Percentiles rank a stretch among this genome's conserved stretches.
Evolutionary conservation across 805 yeast species (phyloP).

Genomic region (Starmerella tilneyi): DNA sequence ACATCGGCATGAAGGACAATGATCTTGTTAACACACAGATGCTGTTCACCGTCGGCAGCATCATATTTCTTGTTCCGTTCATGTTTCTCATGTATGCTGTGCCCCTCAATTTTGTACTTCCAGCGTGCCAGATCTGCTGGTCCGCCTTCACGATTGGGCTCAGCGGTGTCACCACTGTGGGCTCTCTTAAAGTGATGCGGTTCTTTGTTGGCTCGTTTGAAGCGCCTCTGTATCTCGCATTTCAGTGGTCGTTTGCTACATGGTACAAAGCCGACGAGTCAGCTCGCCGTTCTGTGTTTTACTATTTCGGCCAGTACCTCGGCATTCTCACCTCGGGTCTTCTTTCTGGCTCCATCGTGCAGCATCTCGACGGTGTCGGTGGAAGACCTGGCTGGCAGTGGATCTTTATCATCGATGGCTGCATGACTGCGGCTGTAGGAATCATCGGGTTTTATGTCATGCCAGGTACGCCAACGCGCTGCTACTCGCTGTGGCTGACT

Average conservation of each 20-base stretch:
- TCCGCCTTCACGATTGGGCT: slow-evolving; percentile 52
- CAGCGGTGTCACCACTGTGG: slow-evolving; percentile 40
- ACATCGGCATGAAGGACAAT: slow-evolving; percentile 48
- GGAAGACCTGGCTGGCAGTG: slow-evolving; percentile 63
- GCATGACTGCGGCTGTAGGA: slow-evolving; percentile 50
- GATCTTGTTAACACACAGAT: slow-evolving; percentile 51
- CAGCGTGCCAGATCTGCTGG: slow-evolving; percentile 55
- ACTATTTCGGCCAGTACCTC: slow-evolving; percentile 50
- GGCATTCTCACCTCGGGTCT: slow-evolving; percentile 58
- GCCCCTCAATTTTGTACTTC: slow-evolving; percentile 46
- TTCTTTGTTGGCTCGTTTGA: slow-evolving; percentile 63
- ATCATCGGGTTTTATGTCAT: slow-evolving; percentile 44
- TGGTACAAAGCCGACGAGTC: slow-evolving; percentile 49
- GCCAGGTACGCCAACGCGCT: slow-evolving; percentile 57
- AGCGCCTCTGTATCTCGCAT: slow-evolving; percentile 50
- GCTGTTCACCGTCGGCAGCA: slow-evolving; percentile 48
- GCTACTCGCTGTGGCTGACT: slow-evolving; percentile 43
- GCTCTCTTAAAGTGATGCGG: slow-evolving; percentile 48
- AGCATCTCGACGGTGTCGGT: slow-evolving; percentile 38
- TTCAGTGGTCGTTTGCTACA: slow-evolving; percentile 36
- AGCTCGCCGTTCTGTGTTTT: slow-evolving; percentile 52
- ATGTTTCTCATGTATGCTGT: slow-evolving; percentile 45
- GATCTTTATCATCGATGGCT: slow-evolving; percentile 59
- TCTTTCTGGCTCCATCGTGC: slow-evolving; percentile 46
- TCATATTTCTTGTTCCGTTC: slow-evolving; percentile 54